Evolutionary conservation across 306 rosid species (phyloP).

Genomic region (Fagus crenata): DNA sequence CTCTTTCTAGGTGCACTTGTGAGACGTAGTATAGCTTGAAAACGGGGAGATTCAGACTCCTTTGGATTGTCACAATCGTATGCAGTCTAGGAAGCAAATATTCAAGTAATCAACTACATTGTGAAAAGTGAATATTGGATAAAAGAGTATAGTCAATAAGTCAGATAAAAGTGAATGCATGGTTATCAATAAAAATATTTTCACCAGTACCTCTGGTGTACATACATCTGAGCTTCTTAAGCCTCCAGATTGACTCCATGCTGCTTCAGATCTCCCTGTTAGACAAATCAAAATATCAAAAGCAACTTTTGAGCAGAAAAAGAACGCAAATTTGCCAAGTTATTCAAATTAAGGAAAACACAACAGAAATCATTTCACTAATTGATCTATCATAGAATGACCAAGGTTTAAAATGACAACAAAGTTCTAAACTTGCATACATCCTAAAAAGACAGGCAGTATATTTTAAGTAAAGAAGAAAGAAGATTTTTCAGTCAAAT

Average conservation of each 20-base stretch:
- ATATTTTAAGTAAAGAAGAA: background rate
- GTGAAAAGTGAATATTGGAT: constrained; percentile 9
- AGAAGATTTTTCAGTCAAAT: background rate
- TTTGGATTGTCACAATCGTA: constrained; percentile 94
- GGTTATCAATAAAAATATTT: constrained; percentile 11
- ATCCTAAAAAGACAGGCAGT: background rate
- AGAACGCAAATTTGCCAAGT: constrained; percentile 20
- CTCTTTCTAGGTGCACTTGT: constrained; percentile 97
- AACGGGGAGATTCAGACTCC: constrained; percentile 99
- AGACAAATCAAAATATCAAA: constrained; percentile 34
- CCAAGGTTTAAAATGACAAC: background rate
- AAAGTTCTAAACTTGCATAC: background rate
- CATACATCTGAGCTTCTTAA: constrained; percentile 67
- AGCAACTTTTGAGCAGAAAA: constrained; percentile 25
- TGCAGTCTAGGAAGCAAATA: constrained; percentile 53
- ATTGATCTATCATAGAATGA: constrained; percentile 9
- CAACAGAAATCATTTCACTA: constrained; percentile 1
- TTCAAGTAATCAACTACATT: constrained; percentile 25
- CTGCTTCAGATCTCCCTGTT: constrained; percentile 61
- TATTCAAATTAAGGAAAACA: constrained; percentile 25
- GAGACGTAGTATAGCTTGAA: constrained; percentile 92
- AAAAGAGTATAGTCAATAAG: constrained; percentile 13
- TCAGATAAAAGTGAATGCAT: constrained; percentile 15
- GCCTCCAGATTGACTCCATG: constrained; percentile 59
- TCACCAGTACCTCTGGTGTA: constrained; percentile 79